A percentile compares a stretch with the other conserved stretches of the same genome.
These are phyloP conservation scores for Trichoderma hamatum DNA, from an alignment of 2,329 filamentous ascomycete genomes.

Conservation along the genomic window DNA sequence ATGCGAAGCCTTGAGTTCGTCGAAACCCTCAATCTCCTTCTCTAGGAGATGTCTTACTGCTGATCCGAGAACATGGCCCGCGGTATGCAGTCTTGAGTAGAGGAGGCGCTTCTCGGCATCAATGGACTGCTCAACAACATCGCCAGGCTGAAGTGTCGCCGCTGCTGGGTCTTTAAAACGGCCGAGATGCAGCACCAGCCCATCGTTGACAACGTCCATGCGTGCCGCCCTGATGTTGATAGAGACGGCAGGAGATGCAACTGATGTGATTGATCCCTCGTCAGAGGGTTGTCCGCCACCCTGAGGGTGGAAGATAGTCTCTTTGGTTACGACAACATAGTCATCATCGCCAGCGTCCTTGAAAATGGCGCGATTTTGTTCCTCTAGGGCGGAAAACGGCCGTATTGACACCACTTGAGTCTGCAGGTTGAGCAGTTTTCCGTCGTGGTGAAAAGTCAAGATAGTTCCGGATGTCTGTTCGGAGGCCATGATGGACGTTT, in stretches of 20 bases:
- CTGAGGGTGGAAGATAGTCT: constrained; percentile 76
- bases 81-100: constrained; percentile 72
- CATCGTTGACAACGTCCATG: constrained; percentile 52
- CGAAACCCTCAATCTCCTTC: constrained; percentile 55
- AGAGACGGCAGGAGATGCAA: constrained; percentile 38
- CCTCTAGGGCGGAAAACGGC: constrained; percentile 53
- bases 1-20: constrained; percentile 72
- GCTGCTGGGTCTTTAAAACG: constrained; percentile 47
- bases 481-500: not conserved
- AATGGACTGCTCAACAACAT: constrained; percentile 57
- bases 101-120: constrained; percentile 62
- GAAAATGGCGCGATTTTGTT: constrained; percentile 58
- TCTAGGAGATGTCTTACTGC: constrained; percentile 64
- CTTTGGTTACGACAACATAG: constrained; percentile 61
- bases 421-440: constrained; percentile 47
- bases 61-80: constrained; percentile 70
- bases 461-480: constrained; percentile 38
- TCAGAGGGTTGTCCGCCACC: constrained; percentile 76
- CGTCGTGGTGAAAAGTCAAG: constrained; percentile 50
- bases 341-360: constrained; percentile 57
- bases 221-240: constrained; percentile 61
- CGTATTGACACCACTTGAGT: constrained; percentile 51
- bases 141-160: constrained; percentile 38
- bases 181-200: constrained; percentile 68
- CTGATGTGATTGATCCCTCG: constrained; percentile 56